Conservation (phyloP, 2,329 filamentous ascomycete genomes). For the Hirsutella rhossiliensis region DNA sequence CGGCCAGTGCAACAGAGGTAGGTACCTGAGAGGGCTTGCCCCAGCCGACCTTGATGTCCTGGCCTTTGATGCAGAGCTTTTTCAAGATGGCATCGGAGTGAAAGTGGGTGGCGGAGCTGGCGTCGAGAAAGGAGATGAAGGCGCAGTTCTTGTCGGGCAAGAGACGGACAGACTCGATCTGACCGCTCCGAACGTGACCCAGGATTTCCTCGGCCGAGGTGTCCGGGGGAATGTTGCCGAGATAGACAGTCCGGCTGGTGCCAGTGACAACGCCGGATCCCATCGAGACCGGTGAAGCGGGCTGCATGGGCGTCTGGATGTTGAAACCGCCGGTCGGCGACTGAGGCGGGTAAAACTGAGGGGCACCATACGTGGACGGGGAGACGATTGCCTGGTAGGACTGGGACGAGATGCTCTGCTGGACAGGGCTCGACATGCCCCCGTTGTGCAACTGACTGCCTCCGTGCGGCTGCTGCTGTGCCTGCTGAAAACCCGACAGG, state of each 20-base stretch:
- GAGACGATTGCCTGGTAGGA: constrained; percentile 79
- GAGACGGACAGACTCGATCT: constrained; percentile 96
- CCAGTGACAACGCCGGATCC: constrained; percentile 72
- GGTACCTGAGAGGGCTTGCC: constrained; percentile 97
- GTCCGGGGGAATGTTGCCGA: constrained; percentile 97
- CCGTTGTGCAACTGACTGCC: constrained; percentile 43
- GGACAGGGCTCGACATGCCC: constrained; percentile 61
- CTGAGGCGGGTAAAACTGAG: constrained; percentile 78
- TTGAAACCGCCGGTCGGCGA: constrained; percentile 72
- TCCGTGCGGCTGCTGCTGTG: constrained; percentile 39
- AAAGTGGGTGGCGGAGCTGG: constrained; percentile 95
- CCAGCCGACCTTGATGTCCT: constrained; percentile 99
- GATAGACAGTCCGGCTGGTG: constrained; percentile 90
- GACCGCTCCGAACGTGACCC: constrained; percentile 88
- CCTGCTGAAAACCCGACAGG: constrained; percentile 62
- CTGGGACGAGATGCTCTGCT: constrained; percentile 68
- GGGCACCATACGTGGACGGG: constrained; percentile 68
- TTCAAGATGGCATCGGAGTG: constrained; percentile 99
- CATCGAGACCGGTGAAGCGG: constrained; percentile 65
- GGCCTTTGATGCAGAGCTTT: constrained; percentile 95
- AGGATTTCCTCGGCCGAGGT: constrained; percentile 94
- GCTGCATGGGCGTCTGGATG: constrained; percentile 41
- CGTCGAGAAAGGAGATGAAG: constrained; percentile 97
- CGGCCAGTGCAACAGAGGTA: constrained; percentile 90
- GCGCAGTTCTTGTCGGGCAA: constrained; percentile 99